Conservation (phyloP, 768 basidiomycete genomes). For the Scleroderma bovista region DNA sequence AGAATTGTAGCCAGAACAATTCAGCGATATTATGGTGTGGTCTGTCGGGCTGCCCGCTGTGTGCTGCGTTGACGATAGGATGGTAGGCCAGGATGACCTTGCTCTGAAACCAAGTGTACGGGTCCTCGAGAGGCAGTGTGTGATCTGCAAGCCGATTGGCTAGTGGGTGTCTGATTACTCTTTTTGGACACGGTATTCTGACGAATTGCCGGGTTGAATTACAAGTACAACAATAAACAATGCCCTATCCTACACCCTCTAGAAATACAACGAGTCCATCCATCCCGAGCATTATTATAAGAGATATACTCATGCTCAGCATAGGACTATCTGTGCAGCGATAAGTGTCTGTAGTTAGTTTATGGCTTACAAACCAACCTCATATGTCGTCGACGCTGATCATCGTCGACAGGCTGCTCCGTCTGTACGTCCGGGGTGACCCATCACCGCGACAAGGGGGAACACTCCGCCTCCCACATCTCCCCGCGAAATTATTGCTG, state of each 20-base stretch:
- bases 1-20: slow-evolving; percentile 3
- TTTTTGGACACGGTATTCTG: not conserved
- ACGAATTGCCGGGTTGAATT: not conserved
- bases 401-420: slow-evolving; percentile 47
- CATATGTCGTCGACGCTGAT: slow-evolving; percentile 39
- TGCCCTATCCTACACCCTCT: too few relatives aligned
- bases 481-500: slow-evolving; percentile 46
- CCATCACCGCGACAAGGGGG: slow-evolving; percentile 19
- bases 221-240: too few relatives aligned
- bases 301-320: slow-evolving; percentile 10
- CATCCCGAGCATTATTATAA: not conserved
- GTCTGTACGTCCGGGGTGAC: slow-evolving; percentile 39
- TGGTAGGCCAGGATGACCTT: not conserved
- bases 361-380: too few relatives aligned
- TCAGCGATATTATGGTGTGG: not conserved
- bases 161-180: not conserved
- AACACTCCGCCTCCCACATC: slow-evolving; percentile 41
- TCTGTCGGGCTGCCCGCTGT: not conserved
- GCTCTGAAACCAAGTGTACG: too few relatives aligned
- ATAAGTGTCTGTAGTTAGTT: not conserved
- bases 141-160: slow-evolving; percentile 20
- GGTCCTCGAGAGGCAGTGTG: slow-evolving; percentile 34
- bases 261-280: not conserved
- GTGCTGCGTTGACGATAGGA: too few relatives aligned
- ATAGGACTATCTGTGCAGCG: slow-evolving; percentile 5